phyloP scores from a whole-genome alignment of 2,329 filamentous ascomycete genomes.

The Aspergillus sclerotialis region DNA sequence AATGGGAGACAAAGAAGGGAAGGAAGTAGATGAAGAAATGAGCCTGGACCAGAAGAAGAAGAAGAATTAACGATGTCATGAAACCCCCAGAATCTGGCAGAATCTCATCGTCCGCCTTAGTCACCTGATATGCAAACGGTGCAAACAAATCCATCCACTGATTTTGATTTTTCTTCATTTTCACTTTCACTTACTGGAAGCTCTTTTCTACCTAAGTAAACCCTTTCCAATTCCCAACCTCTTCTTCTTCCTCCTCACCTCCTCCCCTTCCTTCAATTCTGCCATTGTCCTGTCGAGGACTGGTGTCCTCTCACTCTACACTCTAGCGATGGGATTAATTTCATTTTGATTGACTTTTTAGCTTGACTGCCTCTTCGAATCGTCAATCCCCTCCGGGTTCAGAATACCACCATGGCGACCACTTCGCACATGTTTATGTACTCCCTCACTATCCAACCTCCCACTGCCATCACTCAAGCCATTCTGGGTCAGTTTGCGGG shows the following conservation, averaged over 20 bases:
- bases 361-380: slow-evolving; percentile 5
- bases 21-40: slow-evolving; percentile 1
- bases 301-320: slow-evolving; percentile 10
- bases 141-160: slow-evolving; percentile 7
- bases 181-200: slow-evolving; percentile 24
- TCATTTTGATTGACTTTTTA: slow-evolving; percentile 18
- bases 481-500: slow-evolving; percentile 92
- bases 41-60: slow-evolving; percentile 1
- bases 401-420: slow-evolving; percentile 68
- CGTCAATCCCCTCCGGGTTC: slow-evolving; percentile 8
- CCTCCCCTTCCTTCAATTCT: slow-evolving; percentile 4
- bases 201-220: slow-evolving; percentile 12
- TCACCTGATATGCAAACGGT: slow-evolving; percentile 12
- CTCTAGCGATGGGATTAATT: slow-evolving; percentile 32
- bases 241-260: slow-evolving; percentile 3
- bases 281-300: slow-evolving; percentile 18
- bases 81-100: slow-evolving; percentile 27
- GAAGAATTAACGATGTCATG: not conserved
- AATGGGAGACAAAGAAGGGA: slow-evolving; percentile 1
- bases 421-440: slow-evolving; percentile 99
- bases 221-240: slow-evolving; percentile 4
- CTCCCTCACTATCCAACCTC: slow-evolving; percentile 88
- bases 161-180: too few relatives aligned
- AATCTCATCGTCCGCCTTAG: slow-evolving; percentile 25
- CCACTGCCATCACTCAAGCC: slow-evolving; percentile 81